phyloP scores from a whole-genome alignment of 768 basidiomycete species.

The Neoboletus subvelutipes region DNA sequence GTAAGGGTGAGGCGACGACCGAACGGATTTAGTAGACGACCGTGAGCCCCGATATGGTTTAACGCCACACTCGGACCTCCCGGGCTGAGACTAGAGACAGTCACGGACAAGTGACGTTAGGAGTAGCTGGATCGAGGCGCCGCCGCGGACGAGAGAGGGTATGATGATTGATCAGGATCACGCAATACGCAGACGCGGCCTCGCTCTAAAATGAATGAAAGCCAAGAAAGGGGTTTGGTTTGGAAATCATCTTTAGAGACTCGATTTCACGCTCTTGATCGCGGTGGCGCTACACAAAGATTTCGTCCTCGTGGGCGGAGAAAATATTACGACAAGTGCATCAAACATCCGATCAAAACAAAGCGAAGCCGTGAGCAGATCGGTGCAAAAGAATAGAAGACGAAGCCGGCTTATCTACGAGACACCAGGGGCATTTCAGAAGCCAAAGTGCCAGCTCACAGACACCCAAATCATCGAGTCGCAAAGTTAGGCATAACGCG shows the following conservation, averaged over 20 bases:
- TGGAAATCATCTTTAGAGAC: background rate
- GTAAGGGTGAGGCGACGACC: background rate
- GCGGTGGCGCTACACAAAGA: background rate
- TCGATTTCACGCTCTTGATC: background rate
- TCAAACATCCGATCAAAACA: background rate
- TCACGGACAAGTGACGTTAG: background rate
- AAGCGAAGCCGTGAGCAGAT: background rate
- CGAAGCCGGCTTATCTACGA: background rate
- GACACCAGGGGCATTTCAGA: background rate
- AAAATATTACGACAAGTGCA: background rate
- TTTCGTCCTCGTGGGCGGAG: background rate
- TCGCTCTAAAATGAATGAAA: background rate
- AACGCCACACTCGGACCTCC: background rate
- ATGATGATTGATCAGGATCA: background rate
- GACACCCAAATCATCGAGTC: background rate
- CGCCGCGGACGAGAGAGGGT: conserved; percentile 3
- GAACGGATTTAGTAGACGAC: background rate
- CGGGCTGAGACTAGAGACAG: background rate
- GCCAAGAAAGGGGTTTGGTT: background rate
- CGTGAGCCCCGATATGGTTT: background rate
- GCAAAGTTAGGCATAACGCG: background rate
- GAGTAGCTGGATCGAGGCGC: background rate
- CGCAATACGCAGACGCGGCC: background rate
- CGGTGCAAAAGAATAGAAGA: background rate
- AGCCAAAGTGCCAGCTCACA: background rate